Evolutionary conservation across 1,139 yeast genomes (phyloP).

Genomic region (Saccharomyces hybrid): DNA sequence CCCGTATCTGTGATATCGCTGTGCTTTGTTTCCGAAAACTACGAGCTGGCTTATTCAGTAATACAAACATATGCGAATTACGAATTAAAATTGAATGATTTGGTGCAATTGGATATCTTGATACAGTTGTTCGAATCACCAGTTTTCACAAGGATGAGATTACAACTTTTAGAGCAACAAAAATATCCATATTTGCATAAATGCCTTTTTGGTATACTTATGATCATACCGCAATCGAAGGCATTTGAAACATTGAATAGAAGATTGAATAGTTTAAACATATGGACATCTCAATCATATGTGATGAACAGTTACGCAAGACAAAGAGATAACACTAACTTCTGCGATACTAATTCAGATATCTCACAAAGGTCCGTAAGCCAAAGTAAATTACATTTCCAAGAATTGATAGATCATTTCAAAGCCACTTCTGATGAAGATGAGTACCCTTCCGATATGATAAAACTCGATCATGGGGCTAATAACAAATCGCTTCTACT

Average conservation of each 20-base stretch:
- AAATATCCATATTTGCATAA: constrained; percentile 76
- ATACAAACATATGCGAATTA: constrained; percentile 67
- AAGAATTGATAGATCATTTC: constrained; percentile 27
- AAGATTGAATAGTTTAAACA: constrained; percentile 45
- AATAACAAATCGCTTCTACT: constrained; percentile 1
- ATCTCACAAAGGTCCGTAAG: constrained; percentile 18
- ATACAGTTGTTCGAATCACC: constrained; percentile 83
- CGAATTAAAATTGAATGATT: constrained; percentile 56
- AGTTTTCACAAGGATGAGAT: constrained; percentile 76
- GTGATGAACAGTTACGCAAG: constrained; percentile 8
- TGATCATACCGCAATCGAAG: constrained; percentile 93
- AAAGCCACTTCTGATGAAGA: constrained; percentile 18
- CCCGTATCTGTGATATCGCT: constrained; percentile 83
- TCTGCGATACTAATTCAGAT: constrained; percentile 12
- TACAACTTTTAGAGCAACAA: constrained; percentile 83
- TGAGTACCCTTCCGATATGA: constrained; percentile 4
- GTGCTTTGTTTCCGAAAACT: constrained; percentile 80
- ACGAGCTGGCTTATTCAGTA: constrained; percentile 77
- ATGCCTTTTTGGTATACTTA: constrained; percentile 82
- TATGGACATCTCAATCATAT: constrained; percentile 21
- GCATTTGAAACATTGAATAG: constrained; percentile 78
- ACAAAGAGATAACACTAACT: constrained; percentile 5
- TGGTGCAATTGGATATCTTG: constrained; percentile 71
- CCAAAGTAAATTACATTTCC: constrained; percentile 19
- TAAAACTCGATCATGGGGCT: constrained; percentile 1